Conservation (phyloP, 352 stramenopile species). For the Elongisporangium anandrum region DNA sequence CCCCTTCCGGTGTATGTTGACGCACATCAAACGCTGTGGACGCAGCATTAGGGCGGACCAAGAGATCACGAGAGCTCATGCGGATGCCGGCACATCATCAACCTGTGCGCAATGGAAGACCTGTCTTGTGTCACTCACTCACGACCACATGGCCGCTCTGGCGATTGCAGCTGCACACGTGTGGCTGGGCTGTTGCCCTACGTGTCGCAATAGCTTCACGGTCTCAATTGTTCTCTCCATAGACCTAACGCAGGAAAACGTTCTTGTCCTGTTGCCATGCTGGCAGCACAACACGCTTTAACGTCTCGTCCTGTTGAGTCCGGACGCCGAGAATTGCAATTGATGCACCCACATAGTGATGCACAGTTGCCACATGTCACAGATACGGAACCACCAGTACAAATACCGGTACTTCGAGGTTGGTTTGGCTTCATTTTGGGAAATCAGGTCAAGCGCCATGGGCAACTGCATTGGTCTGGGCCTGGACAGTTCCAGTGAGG, state of each 20-base stretch:
- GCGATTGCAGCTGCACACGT: neutral
- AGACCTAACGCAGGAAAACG: too few species aligned
- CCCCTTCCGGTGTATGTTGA: neutral
- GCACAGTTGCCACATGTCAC: neutral
- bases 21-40: neutral
- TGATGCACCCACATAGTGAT: neutral
- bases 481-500: neutral
- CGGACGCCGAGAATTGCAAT: too few species aligned
- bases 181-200: neutral
- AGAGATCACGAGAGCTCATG: neutral
- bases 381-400: neutral
- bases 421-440: neutral
- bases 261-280: neutral
- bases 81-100: neutral
- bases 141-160: neutral
- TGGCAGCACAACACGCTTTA: too few species aligned
- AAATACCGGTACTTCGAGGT: neutral
- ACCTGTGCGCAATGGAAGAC: neutral
- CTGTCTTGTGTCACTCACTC: neutral
- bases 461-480: slow-evolving; percentile 50
- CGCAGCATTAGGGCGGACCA: neutral
- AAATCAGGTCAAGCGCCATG: slow-evolving; percentile 18
- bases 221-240: too few species aligned
- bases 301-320: too few species aligned
- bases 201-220: neutral